Evolutionary conservation across 768 basidiomycete species (phyloP), one percentile per base, ranked within the genome.

Genomic region (Termitomyces sp.): DNA sequence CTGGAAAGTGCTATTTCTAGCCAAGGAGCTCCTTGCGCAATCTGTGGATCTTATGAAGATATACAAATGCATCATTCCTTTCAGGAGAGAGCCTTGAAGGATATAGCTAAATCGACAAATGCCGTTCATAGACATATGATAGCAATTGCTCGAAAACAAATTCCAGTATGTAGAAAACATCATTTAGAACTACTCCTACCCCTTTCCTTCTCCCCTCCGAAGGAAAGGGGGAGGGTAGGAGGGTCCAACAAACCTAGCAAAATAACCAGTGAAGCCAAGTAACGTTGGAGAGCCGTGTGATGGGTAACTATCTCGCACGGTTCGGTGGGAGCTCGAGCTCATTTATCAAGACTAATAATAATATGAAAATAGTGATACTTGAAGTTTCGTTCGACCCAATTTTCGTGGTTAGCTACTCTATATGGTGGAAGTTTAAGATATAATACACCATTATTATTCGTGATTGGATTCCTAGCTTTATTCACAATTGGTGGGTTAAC

Each of bases 361-460:
- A 40, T 40, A 40, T 40, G 38, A 40, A 40, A 40, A 3, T 40
- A n/a, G 38, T 40, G 38, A 40, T 40, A 40, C 38, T 40, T 40
- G 38, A 40, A 40, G 38, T 40, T 40, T 40, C 38, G 38, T 40
- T 40, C 38, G 38, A 40, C 38, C 38, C 38, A 40, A 40, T 44
- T 44, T 26, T 44, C 43, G 5, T 44, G 43, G 43, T 44, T 44
- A 52, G 49, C 51, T 10, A 52, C 40, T 30, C n/a, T 43, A 44
- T 42, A 42, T 43, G 42, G 51, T 10, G 40, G 42, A 21, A 52
- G 40, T n/a, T 52, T 42, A 42, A 52, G 42, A 44, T 42, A 43
- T 44, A 52, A 52, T 32, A 52, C 40, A 17, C 28, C 42, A 15
- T 45, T 45, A 53, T 45, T 45, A 37, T 51, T 51, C 30, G 51